phyloP scores from a whole-genome alignment of 768 basidiomycete species.

The Hygrophorus pudorinus region DNA sequence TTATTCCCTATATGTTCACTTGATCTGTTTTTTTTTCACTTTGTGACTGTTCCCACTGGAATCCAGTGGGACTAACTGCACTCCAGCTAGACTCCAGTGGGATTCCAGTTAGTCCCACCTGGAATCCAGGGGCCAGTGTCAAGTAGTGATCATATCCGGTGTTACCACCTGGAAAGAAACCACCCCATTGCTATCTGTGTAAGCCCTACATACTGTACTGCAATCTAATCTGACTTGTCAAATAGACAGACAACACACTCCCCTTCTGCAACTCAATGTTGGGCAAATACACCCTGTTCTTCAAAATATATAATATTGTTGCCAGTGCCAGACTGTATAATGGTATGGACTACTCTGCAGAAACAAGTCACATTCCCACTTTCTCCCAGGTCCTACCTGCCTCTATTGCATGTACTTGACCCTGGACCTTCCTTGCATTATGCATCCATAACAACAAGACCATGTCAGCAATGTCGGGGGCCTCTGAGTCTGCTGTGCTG shows the following conservation, averaged over 20 bases:
- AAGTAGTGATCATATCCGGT: conserved; percentile 66
- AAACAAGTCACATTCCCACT: conserved; percentile 12
- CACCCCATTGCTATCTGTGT: conserved; percentile 77
- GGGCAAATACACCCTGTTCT: conserved; percentile 76
- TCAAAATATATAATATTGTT: too few relatives aligned
- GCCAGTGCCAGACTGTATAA: too few relatives aligned
- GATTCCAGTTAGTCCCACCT: too few relatives aligned
- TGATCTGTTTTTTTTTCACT: too few relatives aligned
- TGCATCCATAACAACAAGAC: conserved; percentile 11
- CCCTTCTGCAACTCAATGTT: conserved; percentile 67
- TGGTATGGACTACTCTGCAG: conserved; percentile 7
- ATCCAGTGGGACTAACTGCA: too few relatives aligned
- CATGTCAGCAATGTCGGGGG: conserved; percentile 11
- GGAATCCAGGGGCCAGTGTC: too few relatives aligned
- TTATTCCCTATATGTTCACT: too few relatives aligned
- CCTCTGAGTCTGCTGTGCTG: too few relatives aligned
- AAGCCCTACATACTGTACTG: conserved; percentile 18
- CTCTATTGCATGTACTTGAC: conserved; percentile 11
- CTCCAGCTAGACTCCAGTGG: too few relatives aligned
- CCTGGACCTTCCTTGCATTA: conserved; percentile 12
- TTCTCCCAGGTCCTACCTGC: conserved; percentile 11
- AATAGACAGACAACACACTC: conserved; percentile 74
- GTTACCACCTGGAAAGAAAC: conserved; percentile 48
- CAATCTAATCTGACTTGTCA: conserved; percentile 4
- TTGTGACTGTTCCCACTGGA: too few relatives aligned